Evolutionary conservation across 805 yeast genomes (phyloP).

Genomic region (Candida xyloterini): DNA sequence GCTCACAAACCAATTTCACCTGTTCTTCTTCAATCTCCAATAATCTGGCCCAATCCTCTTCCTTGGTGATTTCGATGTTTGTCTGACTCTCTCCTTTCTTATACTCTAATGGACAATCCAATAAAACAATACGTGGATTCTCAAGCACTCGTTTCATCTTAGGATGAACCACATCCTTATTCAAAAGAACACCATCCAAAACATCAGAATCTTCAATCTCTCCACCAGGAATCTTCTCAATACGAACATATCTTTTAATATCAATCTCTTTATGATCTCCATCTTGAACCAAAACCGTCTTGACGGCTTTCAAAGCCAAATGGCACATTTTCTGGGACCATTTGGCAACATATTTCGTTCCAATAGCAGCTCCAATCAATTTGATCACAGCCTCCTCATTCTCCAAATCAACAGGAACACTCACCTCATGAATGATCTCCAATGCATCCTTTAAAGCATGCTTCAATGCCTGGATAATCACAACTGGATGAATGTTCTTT

Average conservation of each 20-base stretch:
- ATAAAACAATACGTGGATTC: slow-evolving; percentile 82
- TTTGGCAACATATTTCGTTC: slow-evolving; percentile 88
- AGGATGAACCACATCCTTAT: slow-evolving; percentile 98
- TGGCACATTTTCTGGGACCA: slow-evolving; percentile 93
- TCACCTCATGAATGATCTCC: slow-evolving; percentile 78
- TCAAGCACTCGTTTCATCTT: slow-evolving; percentile 89
- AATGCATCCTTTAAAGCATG: slow-evolving; percentile 88
- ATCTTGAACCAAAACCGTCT: slow-evolving; percentile 67
- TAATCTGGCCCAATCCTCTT: slow-evolving; percentile 93
- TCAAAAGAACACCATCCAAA: slow-evolving; percentile 85
- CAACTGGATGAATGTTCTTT: slow-evolving; percentile 94
- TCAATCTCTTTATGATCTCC: slow-evolving; percentile 77
- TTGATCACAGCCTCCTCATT: slow-evolving; percentile 86
- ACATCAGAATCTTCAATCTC: slow-evolving; percentile 88
- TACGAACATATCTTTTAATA: slow-evolving; percentile 85
- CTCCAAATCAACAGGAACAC: slow-evolving; percentile 76
- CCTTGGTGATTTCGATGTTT: slow-evolving; percentile 93
- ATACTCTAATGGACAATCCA: slow-evolving; percentile 97
- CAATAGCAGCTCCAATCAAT: slow-evolving; percentile 86
- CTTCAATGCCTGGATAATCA: slow-evolving; percentile 90
- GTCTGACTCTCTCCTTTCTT: slow-evolving; percentile 99
- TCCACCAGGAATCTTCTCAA: slow-evolving; percentile 98
- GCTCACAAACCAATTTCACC: slow-evolving; percentile 81
- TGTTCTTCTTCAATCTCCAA: slow-evolving; percentile 98
- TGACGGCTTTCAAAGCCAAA: slow-evolving; percentile 83